Conservation (phyloP, 148 eudicot species). For the Bassia scoparia region DNA sequence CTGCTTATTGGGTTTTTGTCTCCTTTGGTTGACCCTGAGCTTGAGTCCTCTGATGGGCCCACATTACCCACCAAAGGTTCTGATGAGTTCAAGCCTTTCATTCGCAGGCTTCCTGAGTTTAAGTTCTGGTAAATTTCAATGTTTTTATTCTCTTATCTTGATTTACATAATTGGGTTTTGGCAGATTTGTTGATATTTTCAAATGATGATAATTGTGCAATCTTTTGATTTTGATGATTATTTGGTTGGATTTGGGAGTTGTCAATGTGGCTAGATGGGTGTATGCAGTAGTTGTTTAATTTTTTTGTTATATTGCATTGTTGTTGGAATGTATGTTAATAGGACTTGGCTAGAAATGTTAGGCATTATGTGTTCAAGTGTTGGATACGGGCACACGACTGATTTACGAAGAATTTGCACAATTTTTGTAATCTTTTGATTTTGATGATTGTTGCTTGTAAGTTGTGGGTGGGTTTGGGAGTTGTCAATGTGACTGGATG, state of each 20-base stretch:
- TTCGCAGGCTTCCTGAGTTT: constrained; percentile 85
- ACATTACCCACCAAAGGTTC: constrained; percentile 78
- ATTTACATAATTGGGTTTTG: not conserved
- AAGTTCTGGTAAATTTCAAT: constrained; percentile 58
- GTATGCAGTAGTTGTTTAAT: not conserved
- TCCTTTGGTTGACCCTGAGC: constrained; percentile 83
- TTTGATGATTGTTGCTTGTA: not conserved
- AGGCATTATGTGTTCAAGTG: no score
- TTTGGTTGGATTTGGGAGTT: not conserved
- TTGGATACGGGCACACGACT: no score
- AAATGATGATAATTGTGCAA: no score
- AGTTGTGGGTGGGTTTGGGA: not conserved
- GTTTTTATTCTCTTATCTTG: not conserved
- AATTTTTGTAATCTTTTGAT: no score
- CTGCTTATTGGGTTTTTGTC: constrained; percentile 74
- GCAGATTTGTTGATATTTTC: not conserved
- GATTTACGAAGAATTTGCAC: no score
- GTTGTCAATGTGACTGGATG: not conserved
- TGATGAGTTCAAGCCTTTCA: constrained; percentile 86
- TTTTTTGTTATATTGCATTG: not conserved
- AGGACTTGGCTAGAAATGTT: no score
- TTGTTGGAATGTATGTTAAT: not conserved
- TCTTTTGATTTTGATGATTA: not conserved
- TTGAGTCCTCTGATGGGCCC: constrained; percentile 62
- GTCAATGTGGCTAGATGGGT: not conserved